Base-by-base conservation (phyloP, 2,329 filamentous ascomycete species). In the Curvularia hawaiiensis region DNA sequence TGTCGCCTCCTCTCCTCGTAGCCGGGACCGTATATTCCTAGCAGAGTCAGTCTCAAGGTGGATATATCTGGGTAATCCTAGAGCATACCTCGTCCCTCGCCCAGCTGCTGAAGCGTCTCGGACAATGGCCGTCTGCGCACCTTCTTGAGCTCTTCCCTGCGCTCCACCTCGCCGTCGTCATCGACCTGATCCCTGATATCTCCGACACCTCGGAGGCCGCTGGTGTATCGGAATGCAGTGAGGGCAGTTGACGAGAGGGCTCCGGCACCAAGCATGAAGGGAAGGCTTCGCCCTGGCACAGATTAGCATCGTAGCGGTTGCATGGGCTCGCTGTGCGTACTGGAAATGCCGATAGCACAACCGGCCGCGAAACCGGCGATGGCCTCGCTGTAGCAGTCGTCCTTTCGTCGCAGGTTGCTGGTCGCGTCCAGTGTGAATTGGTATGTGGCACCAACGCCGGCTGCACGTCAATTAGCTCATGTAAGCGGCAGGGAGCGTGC, bases 1-100 rank as follows among this genome's bases (percentile, higher is more conserved):
- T 92, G 83, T 65, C 87, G 86, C 77, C 93, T 88, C 77, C 93
- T 84, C 82, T 96, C 91, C 68, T 91, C 89, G 74, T 95, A 97
- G 50, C 91, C 91, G 16, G 90, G 88, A 40, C 85, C 90, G 67
- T 88, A 84, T 69, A 97, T 91, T 54, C 90, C 92, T 97, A 67
- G 8, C 52, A 7, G 20, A 28, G 58, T 73, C 59, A 71, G 65
- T 40, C n/a, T 31, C n/a, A 16, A 11, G 57, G 33, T 28, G 16
- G 3, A 16, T 68, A 41, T 35, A 30, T 35, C 9, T 16, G 39
- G 33, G 18, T 6, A 22, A 10, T 14, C 26, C 9, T n/a, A 35
- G 10, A 24, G 49, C 78, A 71, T 84, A 94, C 91, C 91, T 85
- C 92, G 86, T 65, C 92, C 92, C 82, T 97, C 93, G 52, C 92